Conservation (phyloP, 1,284 basidiomycete genomes). For the Kwoniella shivajii region DNA sequence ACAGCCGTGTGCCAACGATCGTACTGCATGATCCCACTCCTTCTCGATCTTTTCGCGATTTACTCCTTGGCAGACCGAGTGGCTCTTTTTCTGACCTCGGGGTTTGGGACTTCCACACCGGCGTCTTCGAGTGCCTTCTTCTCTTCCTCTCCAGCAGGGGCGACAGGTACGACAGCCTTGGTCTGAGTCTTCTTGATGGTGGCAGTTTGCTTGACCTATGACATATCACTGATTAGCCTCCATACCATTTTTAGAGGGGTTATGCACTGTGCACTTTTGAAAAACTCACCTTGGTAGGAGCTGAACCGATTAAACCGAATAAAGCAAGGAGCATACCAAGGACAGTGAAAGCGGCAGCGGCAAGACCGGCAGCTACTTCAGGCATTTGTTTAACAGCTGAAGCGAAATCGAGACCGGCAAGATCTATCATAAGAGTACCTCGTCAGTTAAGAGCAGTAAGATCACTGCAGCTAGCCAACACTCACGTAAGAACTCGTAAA, state of each 20-base stretch:
- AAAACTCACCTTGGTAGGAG: constrained; percentile 36
- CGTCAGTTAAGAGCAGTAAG: neutral
- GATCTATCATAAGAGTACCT: constrained; percentile 21
- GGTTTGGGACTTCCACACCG: constrained; percentile 20
- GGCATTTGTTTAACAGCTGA: constrained; percentile 80
- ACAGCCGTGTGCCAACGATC: no score
- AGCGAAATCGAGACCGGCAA: constrained; percentile 41
- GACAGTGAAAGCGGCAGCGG: constrained; percentile 69
- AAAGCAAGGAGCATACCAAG: constrained; percentile 79
- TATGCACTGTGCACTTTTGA: neutral
- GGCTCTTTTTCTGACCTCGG: constrained; percentile 40
- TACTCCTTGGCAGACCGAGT: constrained; percentile 34
- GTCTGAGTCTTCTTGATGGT: constrained; percentile 30
- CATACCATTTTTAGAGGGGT: no score
- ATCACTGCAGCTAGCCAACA: constrained; percentile 3
- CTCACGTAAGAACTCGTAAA: constrained; percentile 51
- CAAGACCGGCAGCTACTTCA: constrained; percentile 76
- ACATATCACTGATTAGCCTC: neutral
- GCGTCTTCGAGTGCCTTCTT: constrained; percentile 31
- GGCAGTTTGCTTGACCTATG: constrained; percentile 47
- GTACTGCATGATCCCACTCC: no score
- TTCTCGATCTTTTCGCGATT: neutral
- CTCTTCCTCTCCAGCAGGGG: constrained; percentile 34
- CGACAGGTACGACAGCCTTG: constrained; percentile 35
- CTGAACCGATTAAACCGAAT: constrained; percentile 70